Evolutionary conservation across 768 basidiomycete species (phyloP), one percentile per base, ranked within the genome.

Genomic region (Lentinula sp.): DNA sequence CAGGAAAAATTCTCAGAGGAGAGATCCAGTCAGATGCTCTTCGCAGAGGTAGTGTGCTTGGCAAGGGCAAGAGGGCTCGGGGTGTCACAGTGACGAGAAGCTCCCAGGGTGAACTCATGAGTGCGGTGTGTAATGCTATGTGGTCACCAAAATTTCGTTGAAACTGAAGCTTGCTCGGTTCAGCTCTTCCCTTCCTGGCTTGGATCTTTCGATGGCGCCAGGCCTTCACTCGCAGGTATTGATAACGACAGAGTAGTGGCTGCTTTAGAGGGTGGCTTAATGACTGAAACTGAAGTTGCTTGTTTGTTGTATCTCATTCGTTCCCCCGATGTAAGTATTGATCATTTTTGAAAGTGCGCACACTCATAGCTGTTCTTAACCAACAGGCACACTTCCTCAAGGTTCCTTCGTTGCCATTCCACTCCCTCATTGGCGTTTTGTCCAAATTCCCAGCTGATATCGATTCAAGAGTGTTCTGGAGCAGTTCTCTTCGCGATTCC

Each of bases 21-120:
- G 75, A 70, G 21, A 70, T 48, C 11, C 32, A 76, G 37, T 73
- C 71, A 21, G 50, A 37, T 58, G 59, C 52, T 53, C 32, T n/a
- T 28, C 39, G 45, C 63, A 69, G 80, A 52, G 78, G 81, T 9
- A 80, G 80, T 58, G 89, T 93, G 15, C 80, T 94, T 11, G 92
- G 92, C 37, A 81, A 79, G 62, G 92, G 92, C 42, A 84, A 83
- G 64, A 79, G 92, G 48, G 90, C 91, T 6, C 81, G 92, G 9
- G 90, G 90, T 28, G 92, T 94, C 37, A 93, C 91, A 10, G 80
- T 94, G 48, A 94, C 92, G 3, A 78, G 88, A 61, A 89, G 88
- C 64, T 83, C 82, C 16, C 89, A 93, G 69, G 87, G 86, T 65
- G 91, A 93, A 66, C 77, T 94, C 31, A 92, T 93, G 92, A 75